Evolutionary conservation across 2,329 filamentous ascomycete species (phyloP), one percentile per base, ranked within the genome.

Genomic region (Cytospora paraplurivora): DNA sequence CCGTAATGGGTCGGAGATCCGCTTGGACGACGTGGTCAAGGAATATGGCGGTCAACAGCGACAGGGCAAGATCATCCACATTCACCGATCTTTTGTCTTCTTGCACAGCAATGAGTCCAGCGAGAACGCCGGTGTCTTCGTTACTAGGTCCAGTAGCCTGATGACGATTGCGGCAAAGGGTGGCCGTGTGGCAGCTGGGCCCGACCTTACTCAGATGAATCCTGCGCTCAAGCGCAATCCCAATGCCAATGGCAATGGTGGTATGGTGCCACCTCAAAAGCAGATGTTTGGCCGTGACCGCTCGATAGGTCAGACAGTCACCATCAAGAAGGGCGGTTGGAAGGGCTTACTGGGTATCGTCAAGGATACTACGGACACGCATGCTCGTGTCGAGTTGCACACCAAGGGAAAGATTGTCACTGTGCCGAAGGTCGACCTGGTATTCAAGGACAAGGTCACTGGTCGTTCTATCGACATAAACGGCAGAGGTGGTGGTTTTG

Each of bases 321-420:
- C 89, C 58, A 90, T 98, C 72, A 87, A 88, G 63, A 92, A 89
- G 73, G 95, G 95, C 34, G 88, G 90, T 27, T 93, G 94, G 81
- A 99, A 99, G 78, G 94, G 94, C 62, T 82, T 97, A 51, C 81
- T 98, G 50, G 95, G 95, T 70, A 96, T 97, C 68, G 93, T 99
- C 70, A 97, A 97, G 74, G 94, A 98, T 73, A 90, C 94, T 0
- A 96, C 92, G 7, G 93, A 96, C 70, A 86, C 86, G 4, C 87
- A 90, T 71, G 94, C 92, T 35, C 90, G 93, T 67, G 90, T 99
- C 50, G 95, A 99, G 77, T 80, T 99, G 47, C 94, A 98, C 74
- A 93, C 93, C 7, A 97, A 96, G 80, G 92, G 88, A 78, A 98
- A 97, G 81, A 90, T 91, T 17, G 87, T 98, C 66, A 93, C 89